Evolutionary conservation across 1,284 basidiomycete genomes (phyloP).

Genomic region (Cystobasidiaceae sp.): DNA sequence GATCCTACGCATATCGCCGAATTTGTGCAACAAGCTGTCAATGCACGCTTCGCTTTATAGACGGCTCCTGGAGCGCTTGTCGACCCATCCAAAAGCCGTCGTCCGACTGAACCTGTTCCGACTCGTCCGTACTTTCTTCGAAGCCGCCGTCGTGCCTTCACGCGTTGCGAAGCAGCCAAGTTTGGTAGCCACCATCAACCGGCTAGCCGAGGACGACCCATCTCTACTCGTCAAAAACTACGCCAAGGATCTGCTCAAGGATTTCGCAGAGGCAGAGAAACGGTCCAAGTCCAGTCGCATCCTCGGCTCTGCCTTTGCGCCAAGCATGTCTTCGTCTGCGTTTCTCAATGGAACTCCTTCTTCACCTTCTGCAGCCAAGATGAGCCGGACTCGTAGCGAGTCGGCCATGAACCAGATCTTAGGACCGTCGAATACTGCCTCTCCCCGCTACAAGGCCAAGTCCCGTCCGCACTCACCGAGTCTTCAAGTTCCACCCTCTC

Average conservation of each 20-base stretch:
- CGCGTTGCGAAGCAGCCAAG: constrained; percentile 73
- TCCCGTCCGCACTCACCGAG: constrained; percentile 22
- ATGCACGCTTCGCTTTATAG: constrained; percentile 72
- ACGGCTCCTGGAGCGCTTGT: constrained; percentile 77
- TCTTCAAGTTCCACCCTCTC: neutral
- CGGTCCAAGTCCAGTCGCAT: neutral
- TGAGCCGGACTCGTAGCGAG: constrained; percentile 17
- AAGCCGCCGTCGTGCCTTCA: constrained; percentile 61
- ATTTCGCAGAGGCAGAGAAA: constrained; percentile 23
- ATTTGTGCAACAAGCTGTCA: constrained; percentile 69
- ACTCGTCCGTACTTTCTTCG: constrained; percentile 77
- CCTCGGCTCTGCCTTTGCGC: neutral
- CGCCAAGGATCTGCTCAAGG: constrained; percentile 63
- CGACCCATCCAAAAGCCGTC: constrained; percentile 68
- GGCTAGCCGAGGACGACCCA: constrained; percentile 71
- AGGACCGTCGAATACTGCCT: neutral
- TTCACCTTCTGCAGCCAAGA: neutral
- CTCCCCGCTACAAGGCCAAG: constrained; percentile 1
- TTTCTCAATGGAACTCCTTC: neutral
- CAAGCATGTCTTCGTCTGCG: constrained; percentile 2
- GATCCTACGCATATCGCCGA: constrained; percentile 73
- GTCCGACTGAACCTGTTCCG: constrained; percentile 84
- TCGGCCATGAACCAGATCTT: constrained; percentile 17
- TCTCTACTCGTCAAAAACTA: constrained; percentile 85
- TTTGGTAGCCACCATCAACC: constrained; percentile 68